phyloP scores from a whole-genome alignment of 305 asterid species.

The Fraxinus sp. region DNA sequence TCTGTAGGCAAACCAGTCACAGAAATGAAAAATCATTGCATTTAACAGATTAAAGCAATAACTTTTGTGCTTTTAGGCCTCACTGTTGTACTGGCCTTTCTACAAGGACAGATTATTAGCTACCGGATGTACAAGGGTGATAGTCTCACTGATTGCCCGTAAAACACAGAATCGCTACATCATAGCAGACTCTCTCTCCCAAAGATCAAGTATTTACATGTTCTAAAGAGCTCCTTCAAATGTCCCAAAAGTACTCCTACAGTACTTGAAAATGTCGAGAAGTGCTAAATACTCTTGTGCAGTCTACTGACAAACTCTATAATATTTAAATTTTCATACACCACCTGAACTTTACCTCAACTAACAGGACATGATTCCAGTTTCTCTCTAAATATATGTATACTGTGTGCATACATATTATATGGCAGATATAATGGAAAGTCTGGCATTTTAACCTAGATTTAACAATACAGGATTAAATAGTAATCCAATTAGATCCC shows the following conservation, averaged over 20 bases:
- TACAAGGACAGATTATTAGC: not conserved
- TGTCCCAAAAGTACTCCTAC: conserved; percentile 4
- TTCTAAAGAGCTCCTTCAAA: conserved; percentile 15
- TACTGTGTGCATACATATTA: not conserved
- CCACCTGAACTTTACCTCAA: not conserved
- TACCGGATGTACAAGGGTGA: not conserved
- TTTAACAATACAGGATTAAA: not conserved
- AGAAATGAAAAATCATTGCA: conserved; percentile 20
- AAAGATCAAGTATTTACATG: not conserved
- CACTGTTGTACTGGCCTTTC: not conserved
- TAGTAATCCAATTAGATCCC: not conserved
- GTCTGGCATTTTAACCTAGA: not conserved
- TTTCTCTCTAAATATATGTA: not conserved
- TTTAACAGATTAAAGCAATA: conserved; percentile 8
- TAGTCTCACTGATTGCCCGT: not conserved
- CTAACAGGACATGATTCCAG: not conserved
- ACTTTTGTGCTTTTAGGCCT: not conserved
- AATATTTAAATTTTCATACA: not conserved
- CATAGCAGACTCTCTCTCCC: not conserved
- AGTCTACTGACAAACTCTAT: not conserved
- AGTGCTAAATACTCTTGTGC: not conserved
- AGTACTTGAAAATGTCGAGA: conserved; percentile 8
- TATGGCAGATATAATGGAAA: not conserved
- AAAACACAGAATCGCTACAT: not conserved
- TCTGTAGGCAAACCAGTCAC: conserved; percentile 46